phyloP scores from a whole-genome alignment of 768 basidiomycete genomes.

The Trametes gibbosa region DNA sequence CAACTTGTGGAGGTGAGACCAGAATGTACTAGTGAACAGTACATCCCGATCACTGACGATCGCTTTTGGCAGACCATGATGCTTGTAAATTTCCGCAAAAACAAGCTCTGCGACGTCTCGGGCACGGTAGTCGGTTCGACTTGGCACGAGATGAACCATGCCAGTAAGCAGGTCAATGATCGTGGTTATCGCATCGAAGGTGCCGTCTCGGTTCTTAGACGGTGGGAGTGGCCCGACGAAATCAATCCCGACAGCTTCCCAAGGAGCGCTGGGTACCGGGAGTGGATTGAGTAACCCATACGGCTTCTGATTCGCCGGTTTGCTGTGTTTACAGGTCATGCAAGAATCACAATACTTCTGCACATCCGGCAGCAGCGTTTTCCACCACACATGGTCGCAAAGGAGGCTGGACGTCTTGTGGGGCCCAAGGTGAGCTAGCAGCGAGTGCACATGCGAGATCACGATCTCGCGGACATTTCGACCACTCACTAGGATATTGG shows the following conservation, averaged over 20 bases:
- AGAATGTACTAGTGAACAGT: constrained; percentile 37
- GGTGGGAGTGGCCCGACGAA: constrained; percentile 29
- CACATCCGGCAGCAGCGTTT: constrained; percentile 20
- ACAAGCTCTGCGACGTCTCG: constrained; percentile 34
- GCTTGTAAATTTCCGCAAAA: constrained; percentile 34
- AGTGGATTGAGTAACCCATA: constrained; percentile 24
- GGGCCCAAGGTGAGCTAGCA: constrained; percentile 37
- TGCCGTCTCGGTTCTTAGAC: constrained; percentile 23
- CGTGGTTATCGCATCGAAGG: constrained; percentile 25
- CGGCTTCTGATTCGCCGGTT: constrained; percentile 18
- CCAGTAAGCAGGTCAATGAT: constrained; percentile 24
- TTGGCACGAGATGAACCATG: constrained; percentile 30
- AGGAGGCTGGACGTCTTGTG: constrained; percentile 35
- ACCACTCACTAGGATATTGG: constrained; percentile 20
- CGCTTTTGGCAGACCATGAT: constrained; percentile 29
- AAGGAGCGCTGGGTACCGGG: no score
- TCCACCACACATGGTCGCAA: constrained; percentile 37
- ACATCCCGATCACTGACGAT: neutral
- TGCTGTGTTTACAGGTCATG: constrained; percentile 19
- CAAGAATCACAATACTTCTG: constrained; percentile 21
- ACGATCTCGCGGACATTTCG: constrained; percentile 29
- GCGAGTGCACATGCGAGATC: constrained; percentile 35
- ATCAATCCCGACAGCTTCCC: constrained; percentile 29
- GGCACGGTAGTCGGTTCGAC: constrained; percentile 28
- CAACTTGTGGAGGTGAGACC: constrained; percentile 24